Percentiles rank a stretch among this genome's conserved stretches.
phyloP scores from a whole-genome alignment of 306 rosid species.

The Rosa persica region DNA sequence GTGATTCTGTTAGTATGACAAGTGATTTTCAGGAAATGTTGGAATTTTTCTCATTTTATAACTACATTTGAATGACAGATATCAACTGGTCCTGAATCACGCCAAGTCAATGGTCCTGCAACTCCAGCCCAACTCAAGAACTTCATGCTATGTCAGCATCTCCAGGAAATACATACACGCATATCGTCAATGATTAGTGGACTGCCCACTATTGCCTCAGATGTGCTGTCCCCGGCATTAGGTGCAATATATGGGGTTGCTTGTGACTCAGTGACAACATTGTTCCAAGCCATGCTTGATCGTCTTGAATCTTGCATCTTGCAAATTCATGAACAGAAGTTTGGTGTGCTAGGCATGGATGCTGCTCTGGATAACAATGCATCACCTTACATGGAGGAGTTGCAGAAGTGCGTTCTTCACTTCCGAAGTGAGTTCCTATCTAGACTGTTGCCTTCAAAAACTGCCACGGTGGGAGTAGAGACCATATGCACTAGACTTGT shows the following conservation, averaged over 20 bases:
- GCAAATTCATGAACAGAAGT: slow-evolving; percentile 91
- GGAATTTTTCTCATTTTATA: slow-evolving; percentile 13
- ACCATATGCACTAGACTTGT: slow-evolving; percentile 93
- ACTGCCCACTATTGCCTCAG: slow-evolving; percentile 84
- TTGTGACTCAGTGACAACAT: slow-evolving; percentile 81
- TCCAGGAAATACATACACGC: slow-evolving; percentile 82
- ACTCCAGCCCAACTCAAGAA: slow-evolving; percentile 92
- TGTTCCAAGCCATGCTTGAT: slow-evolving; percentile 96
- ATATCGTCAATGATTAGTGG: slow-evolving; percentile 66
- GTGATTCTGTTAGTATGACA: slow-evolving; percentile 4
- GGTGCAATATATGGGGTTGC: slow-evolving; percentile 94
- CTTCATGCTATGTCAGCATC: slow-evolving; percentile 81
- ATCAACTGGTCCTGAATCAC: slow-evolving; percentile 96
- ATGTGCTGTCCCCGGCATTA: slow-evolving; percentile 84
- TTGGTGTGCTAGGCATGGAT: slow-evolving; percentile 79
- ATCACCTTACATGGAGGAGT: slow-evolving; percentile 98
- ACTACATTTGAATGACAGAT: slow-evolving; percentile 54
- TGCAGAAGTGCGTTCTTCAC: slow-evolving; percentile 87
- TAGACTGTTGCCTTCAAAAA: slow-evolving; percentile 67
- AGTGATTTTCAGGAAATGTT: slow-evolving; percentile 12
- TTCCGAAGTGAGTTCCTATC: slow-evolving; percentile 87
- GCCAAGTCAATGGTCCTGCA: slow-evolving; percentile 90
- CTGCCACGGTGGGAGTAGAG: slow-evolving; percentile 51
- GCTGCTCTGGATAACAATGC: slow-evolving; percentile 95
- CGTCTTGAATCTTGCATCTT: slow-evolving; percentile 92